Base-by-base conservation (phyloP, 1,139 yeast genomes). In the Williopsis jadinii region DNA sequence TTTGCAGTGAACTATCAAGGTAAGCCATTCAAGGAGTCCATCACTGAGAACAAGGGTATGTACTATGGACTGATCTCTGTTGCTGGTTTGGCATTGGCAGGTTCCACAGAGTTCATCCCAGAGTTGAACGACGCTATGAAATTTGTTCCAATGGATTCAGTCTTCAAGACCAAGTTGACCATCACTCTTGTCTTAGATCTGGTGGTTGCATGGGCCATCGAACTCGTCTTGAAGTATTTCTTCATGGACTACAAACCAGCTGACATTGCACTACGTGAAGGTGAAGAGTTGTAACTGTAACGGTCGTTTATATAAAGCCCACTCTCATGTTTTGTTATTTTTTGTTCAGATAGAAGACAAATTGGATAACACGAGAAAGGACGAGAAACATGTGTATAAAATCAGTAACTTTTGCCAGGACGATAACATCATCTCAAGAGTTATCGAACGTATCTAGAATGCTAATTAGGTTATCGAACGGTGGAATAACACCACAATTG, bases 1-100 rank as follows among this genome's bases (percentile, higher is more conserved):
- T 92, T 92, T 70, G 97, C 97, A 12, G 97, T 94, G 46, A 92
- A 92, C 67, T 92, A 92, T 64, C 96, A 87, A 68, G 99, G 99
- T 39, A 80, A 84, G 53, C 99, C 99, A 41, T 94, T 94, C 70
- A 83, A 95, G 62, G 96, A 94, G 67, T 80, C 88, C 47, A 84
- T 92, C 55, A 72, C 73, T 44, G 95, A 83, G 63, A 92, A 92
- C 68, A 86, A 82, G 67, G 97, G 97, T 50, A 92, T 92, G 98
- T 92, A 84, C 67, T 92, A 86, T 58, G 98, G 99, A 28, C 73
- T 92, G 47, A 62, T 92, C 37, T 96, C 96, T 51, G 97, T 92
- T 54, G 85, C 95, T 31, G 87, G 75, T 34, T 73, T 92, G 55
- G 95, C 97, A 1, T 65, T 92, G 48, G 76, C 95, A 13, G 95